Evolutionary conservation across 2,329 filamentous ascomycete genomes (phyloP).

Genomic region (Colletotrichum sansevieriae): DNA sequence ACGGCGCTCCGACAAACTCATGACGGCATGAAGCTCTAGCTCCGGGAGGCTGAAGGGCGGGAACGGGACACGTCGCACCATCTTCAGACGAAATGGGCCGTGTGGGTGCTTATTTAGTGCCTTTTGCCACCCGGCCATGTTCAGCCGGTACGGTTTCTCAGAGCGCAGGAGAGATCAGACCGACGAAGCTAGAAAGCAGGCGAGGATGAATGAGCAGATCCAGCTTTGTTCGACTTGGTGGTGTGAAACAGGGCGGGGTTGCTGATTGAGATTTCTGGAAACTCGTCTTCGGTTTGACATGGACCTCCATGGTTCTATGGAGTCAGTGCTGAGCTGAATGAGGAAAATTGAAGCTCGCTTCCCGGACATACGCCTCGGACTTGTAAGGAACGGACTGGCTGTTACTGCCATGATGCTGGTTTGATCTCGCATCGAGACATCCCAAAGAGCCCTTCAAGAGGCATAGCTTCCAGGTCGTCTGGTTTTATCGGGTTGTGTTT

Average conservation of each 20-base stretch:
- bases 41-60: slow-evolving; percentile 15
- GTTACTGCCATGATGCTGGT: slow-evolving; percentile 13
- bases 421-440: not conserved
- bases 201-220: not conserved
- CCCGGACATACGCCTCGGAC: not conserved
- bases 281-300: slow-evolving; percentile 27
- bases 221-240: not conserved
- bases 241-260: slow-evolving; percentile 24
- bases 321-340: slow-evolving; percentile 7
- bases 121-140: too few species aligned
- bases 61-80: slow-evolving; percentile 35
- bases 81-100: slow-evolving; percentile 30
- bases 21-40: slow-evolving; percentile 17
- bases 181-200: not conserved
- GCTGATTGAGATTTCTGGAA: slow-evolving; percentile 13
- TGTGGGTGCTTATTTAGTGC: not conserved
- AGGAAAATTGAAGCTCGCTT: not conserved
- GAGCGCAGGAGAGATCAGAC: slow-evolving; percentile 1
- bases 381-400: not conserved
- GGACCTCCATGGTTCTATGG: slow-evolving; percentile 19
- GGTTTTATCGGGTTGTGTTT: slow-evolving; percentile 5
- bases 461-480: slow-evolving; percentile 1
- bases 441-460: slow-evolving; percentile 4
- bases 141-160: slow-evolving; percentile 8
- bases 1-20: slow-evolving; percentile 19